A percentile compares a stretch with the other conserved stretches of the same genome.
phyloP scores from a whole-genome alignment of 257 asterid genomes.

The Forsythia viridissima region DNA sequence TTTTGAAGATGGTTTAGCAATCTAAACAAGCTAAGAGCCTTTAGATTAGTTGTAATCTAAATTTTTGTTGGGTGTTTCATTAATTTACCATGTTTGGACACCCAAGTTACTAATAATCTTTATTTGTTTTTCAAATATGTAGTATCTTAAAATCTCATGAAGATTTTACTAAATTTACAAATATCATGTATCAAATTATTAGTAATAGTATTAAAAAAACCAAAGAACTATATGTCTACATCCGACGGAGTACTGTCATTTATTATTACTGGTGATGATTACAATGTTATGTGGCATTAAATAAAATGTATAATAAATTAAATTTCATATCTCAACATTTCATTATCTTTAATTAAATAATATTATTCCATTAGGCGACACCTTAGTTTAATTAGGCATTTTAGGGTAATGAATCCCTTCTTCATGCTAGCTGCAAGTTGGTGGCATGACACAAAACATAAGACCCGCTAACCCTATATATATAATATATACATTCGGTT shows the following conservation, averaged over 20 bases:
- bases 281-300: too few species aligned
- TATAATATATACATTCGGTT: background rate
- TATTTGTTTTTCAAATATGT: too few species aligned
- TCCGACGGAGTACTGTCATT: background rate
- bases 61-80: background rate
- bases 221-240: too few species aligned
- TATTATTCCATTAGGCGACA: too few species aligned
- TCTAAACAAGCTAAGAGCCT: background rate
- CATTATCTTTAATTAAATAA: too few species aligned
- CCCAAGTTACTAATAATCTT: too few species aligned
- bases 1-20: too few species aligned
- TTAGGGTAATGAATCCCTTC: background rate
- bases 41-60: background rate
- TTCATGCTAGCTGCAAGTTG: background rate
- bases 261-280: too few species aligned
- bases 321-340: too few species aligned
- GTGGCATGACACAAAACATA: background rate
- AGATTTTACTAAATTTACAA: background rate
- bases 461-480: background rate
- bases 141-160: background rate
- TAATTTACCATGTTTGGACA: too few species aligned
- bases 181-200: background rate
- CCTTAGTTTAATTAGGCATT: background rate
- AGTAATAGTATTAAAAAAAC: too few species aligned
- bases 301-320: too few species aligned